Evolutionary conservation across 2,329 filamentous ascomycete genomes (phyloP), one percentile per base, ranked within the genome.

Genomic region (Calonectria pauciramosa): DNA sequence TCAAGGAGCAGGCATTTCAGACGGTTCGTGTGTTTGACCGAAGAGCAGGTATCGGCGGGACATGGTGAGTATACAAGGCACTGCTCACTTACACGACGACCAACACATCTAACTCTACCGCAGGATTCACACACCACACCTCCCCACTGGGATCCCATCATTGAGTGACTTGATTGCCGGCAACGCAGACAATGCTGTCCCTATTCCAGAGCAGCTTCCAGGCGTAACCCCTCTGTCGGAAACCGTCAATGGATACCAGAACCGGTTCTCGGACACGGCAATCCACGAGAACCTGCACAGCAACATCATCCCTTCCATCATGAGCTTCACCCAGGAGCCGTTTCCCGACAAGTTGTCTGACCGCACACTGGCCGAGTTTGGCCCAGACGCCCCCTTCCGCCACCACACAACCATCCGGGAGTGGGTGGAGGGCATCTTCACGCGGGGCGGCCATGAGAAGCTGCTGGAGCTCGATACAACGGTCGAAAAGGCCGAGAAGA

Each of bases 401-500:
- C 71, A 69, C n/a, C 71, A 73, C 59, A 32, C 71, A 28, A 59
- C 47, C 11, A 69, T 73, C 18, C 65, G 71, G 23, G 71, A 73
- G 16, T 73, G 71, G 71, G 23, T 69, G n/a, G 71, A 73, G 36
- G 66, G 65, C 14, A 69, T 73, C 20, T 73, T 73, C 6, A n/a
- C 66, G 10, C 66, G 66, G 2, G 47, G 56, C 23, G 56, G 71
- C 6, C 71, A 73, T 16, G 66, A 73, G n/a, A 73, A 73, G 36
- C 65, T 73, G n/a, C 67, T 76, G n/a, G 85, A 86, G 6, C 87
- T 89, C 68, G 87, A 88, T 67, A 93, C 91, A 0, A 91, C 90
- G 0, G 90, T 93, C 3, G 91, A 93, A 80, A 82, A 85, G 9
- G 89, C 88, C 0, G 85, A 88, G 34, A 89, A 90, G 72, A 68